Base-by-base conservation (phyloP, 352 stramenopile species). In the Phytophthora fragariae region DNA sequence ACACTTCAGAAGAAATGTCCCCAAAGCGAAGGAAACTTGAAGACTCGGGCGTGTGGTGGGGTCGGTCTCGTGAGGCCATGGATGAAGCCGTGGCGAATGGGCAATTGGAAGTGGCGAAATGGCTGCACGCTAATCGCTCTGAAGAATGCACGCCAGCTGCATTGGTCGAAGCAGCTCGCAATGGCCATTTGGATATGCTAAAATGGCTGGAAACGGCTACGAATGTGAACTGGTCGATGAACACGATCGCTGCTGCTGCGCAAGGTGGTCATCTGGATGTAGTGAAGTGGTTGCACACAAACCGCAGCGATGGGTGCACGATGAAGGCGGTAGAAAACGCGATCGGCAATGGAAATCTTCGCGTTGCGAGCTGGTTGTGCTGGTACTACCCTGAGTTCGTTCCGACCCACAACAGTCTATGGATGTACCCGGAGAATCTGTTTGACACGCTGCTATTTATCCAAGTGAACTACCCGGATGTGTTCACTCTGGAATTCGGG, bases 361-460 rank as follows among this genome's bases (percentile, higher is more conserved):
- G 33, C 6, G 17, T 61, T 61, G 55, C 55, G 46, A 44, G 12
- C 7, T 62, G 56, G 35, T 15, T 62, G 31, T 33, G 14, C 11
- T 19, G 7, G 35, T 19, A 33, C n/a, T 37, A 35, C 12, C 56
- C 35, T 10, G 29, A 50, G n/a, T 37, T 35, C 27, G 56, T 62
- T 49, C 29, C 56, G 14, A 19, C 24, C 5, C 31, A 33, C 10
- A 50, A 52, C 19, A 33, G 56, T 17, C 19, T 62, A n/a, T 62
- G 56, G 56, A 49, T 47, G 35, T 62, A 15, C 21, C 56, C 56
- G 6, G 41, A 62, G n/a, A 62, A 62, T 12, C n/a, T 62, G 31
- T 52, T 62, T 50, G 56, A 62, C 41, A 62, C 56, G 56, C 35
- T 62, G 10, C 6, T 50, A 19, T 62, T 62, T 50, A 27, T 62